A percentile compares a stretch with the other conserved stretches of the same genome.
phyloP scores from a whole-genome alignment of 2,329 filamentous ascomycete species.

The Fusarium liriodendri region DNA sequence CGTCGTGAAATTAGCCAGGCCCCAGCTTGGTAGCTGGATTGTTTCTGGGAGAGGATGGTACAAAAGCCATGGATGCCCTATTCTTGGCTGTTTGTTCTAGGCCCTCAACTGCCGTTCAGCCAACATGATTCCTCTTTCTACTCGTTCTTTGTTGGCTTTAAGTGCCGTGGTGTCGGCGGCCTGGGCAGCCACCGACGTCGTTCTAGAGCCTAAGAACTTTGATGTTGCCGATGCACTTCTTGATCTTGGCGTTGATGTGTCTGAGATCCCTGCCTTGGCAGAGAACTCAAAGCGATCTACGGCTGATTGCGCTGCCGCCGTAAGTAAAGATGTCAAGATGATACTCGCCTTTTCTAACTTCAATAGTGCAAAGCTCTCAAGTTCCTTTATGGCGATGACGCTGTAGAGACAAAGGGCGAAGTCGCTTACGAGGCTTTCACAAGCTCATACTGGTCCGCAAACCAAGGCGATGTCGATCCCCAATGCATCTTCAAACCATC shows the following conservation, averaged over 20 bases:
- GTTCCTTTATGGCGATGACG: constrained; percentile 20
- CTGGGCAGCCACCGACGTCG: neutral
- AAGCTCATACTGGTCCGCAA: constrained; percentile 17
- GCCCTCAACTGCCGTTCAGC: too few species aligned
- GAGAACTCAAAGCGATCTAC: neutral
- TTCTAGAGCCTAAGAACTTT: constrained; percentile 10
- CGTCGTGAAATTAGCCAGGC: neutral
- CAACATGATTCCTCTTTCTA: constrained; percentile 6
- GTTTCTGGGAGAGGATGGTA: neutral
- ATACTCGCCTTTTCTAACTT: neutral
- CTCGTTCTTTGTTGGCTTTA: neutral
- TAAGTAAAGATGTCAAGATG: neutral
- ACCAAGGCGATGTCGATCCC: constrained; percentile 17
- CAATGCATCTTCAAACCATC: constrained; percentile 29
- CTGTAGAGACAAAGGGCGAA: constrained; percentile 12
- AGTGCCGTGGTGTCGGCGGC: neutral
- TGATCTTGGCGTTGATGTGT: constrained; percentile 15
- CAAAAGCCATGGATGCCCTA: neutral
- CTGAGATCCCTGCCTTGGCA: neutral
- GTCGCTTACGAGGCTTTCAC: constrained; percentile 7
- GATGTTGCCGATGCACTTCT: constrained; percentile 27
- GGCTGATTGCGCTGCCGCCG: constrained; percentile 8
- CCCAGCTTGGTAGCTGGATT: neutral
- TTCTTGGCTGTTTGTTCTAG: neutral
- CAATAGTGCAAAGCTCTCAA: constrained; percentile 19